Evolutionary conservation across 768 basidiomycete species (phyloP).

Genomic region (Termitomyces sp.): DNA sequence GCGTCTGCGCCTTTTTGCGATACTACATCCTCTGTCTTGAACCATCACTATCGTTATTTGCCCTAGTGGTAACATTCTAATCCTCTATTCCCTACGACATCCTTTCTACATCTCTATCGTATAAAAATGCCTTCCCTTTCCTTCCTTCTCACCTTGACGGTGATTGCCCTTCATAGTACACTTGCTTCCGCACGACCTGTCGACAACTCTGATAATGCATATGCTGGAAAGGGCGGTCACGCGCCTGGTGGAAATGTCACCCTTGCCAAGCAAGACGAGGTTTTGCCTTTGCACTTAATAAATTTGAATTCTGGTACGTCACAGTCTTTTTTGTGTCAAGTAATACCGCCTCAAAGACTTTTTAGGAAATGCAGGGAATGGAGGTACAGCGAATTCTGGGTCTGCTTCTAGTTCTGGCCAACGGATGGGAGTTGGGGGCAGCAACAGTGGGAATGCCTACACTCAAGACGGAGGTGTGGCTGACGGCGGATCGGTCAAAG

Average conservation of each 20-base stretch:
- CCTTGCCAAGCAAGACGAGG: background rate
- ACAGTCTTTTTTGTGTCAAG: background rate
- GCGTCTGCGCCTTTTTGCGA: background rate
- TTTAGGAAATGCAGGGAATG: conserved; percentile 24
- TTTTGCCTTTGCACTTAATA: conserved; percentile 11
- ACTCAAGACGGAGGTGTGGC: conserved; percentile 24
- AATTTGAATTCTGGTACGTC: conserved; percentile 24
- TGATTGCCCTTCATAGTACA: conserved; percentile 16
- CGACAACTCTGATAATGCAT: conserved; percentile 24
- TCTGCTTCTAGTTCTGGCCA: conserved; percentile 8
- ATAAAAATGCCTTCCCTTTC: conserved; percentile 20
- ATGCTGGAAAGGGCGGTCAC: conserved; percentile 26
- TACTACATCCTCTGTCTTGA: conserved; percentile 7
- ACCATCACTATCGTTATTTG: conserved; percentile 18
- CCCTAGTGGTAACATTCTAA: conserved; percentile 14
- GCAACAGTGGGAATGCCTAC: conserved; percentile 21
- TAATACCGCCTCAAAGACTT: background rate
- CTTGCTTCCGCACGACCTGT: conserved; percentile 21
- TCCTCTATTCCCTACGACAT: conserved; percentile 9
- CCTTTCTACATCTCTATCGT: conserved; percentile 11
- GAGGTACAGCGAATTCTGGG: conserved; percentile 28
- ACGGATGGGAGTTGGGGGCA: conserved; percentile 1
- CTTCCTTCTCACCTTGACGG: conserved; percentile 18
- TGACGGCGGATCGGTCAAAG: conserved; percentile 27
- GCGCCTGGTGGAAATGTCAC: conserved; percentile 27